Percentiles rank a stretch among this genome's conserved stretches.
These are phyloP conservation scores for Panaeolus papilionaceus DNA, from an alignment of 768 basidiomycete species.

Conservation along the genomic window DNA sequence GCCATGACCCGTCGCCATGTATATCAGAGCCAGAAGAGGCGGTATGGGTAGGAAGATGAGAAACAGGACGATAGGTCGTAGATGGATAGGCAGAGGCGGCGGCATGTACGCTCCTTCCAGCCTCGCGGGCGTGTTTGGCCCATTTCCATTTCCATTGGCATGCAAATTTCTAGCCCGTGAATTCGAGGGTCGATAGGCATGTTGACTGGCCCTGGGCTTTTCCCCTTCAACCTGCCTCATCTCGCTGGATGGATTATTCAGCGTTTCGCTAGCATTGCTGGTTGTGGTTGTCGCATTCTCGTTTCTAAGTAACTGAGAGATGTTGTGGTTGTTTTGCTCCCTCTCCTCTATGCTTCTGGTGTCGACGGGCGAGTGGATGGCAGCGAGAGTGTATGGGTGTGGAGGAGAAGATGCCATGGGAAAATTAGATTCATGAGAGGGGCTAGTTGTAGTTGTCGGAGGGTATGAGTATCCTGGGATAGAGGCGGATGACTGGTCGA, in stretches of 20 bases:
- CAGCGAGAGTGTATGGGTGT: slow-evolving; percentile 32
- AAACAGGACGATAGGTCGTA: slow-evolving; percentile 28
- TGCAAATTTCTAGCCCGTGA: slow-evolving; percentile 16
- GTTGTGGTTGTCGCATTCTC: slow-evolving; percentile 21
- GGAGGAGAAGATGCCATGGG: slow-evolving; percentile 26
- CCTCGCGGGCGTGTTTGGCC: neutral
- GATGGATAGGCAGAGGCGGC: slow-evolving; percentile 22
- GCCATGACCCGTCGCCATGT: slow-evolving; percentile 37
- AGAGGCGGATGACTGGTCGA: slow-evolving; percentile 12
- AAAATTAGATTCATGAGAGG: slow-evolving; percentile 24
- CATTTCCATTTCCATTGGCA: slow-evolving; percentile 11
- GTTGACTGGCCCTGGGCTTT: neutral
- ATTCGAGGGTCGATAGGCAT: slow-evolving; percentile 15
- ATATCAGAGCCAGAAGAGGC: slow-evolving; percentile 38
- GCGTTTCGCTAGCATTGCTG: neutral
- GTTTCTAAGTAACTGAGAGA: slow-evolving; percentile 17
- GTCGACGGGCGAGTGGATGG: slow-evolving; percentile 23
- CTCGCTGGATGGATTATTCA: neutral
- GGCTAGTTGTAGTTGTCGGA: slow-evolving; percentile 22
- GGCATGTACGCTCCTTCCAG: slow-evolving; percentile 1
- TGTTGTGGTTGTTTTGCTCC: slow-evolving; percentile 18
- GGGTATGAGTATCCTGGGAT: slow-evolving; percentile 31
- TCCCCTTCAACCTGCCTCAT: neutral
- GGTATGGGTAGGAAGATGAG: slow-evolving; percentile 41
- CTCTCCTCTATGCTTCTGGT: slow-evolving; percentile 17